Evolutionary conservation across 2,329 filamentous ascomycete genomes (phyloP).

Genomic region (Xylaria sp.): DNA sequence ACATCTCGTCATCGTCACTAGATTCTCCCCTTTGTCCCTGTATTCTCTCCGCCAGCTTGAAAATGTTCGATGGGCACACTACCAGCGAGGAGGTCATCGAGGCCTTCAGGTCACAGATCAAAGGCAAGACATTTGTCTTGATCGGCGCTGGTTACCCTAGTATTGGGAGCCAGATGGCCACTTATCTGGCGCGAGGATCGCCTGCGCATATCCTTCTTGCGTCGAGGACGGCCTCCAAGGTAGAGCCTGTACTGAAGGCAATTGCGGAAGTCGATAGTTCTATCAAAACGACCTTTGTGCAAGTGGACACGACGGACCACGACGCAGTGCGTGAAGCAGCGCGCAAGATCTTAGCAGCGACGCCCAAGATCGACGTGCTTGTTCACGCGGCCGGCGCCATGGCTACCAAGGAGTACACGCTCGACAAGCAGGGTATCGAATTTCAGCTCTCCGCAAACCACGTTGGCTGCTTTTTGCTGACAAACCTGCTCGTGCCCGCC

Average conservation of each 20-base stretch:
- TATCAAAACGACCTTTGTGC: conserved; percentile 42
- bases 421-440: conserved; percentile 50
- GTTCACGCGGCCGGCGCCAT: conserved; percentile 44
- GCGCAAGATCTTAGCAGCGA: conserved; percentile 36
- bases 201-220: conserved; percentile 44
- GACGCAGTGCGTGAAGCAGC: conserved; percentile 41
- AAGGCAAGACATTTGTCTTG: conserved; percentile 42
- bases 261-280: conserved; percentile 38
- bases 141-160: conserved; percentile 42
- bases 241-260: conserved; percentile 39
- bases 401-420: conserved; percentile 42
- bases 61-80: conserved; percentile 38
- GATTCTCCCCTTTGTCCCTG: background rate
- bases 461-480: conserved; percentile 60
- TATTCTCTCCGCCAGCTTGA: background rate
- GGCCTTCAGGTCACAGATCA: conserved; percentile 41
- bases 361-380: conserved; percentile 43
- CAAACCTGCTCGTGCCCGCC: conserved; percentile 58
- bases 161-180: conserved; percentile 42
- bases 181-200: conserved; percentile 37
- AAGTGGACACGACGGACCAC: conserved; percentile 43
- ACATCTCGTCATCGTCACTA: conserved; percentile 5
- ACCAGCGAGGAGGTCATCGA: conserved; percentile 44
- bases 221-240: conserved; percentile 41
- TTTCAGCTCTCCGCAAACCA: conserved; percentile 61